Evolutionary conservation across 2,329 filamentous ascomycete genomes (phyloP).

Genomic region (Hawksworthiomyces lignivorus): DNA sequence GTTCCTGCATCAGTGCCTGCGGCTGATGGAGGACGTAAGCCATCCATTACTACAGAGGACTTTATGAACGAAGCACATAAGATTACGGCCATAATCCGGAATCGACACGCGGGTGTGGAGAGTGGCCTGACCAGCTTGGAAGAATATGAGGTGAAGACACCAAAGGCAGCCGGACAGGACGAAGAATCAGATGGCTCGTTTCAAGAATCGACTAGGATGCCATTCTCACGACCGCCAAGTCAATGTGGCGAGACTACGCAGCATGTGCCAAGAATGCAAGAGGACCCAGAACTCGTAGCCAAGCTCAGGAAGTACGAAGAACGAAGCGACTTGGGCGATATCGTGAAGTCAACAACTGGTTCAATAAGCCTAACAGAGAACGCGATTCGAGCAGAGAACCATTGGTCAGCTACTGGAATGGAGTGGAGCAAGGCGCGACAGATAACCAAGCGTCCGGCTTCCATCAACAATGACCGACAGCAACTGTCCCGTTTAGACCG

Average conservation of each 20-base stretch:
- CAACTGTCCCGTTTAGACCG: slow-evolving; percentile 3
- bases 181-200: slow-evolving; percentile 41
- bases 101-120: slow-evolving; percentile 61
- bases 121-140: slow-evolving; percentile 69
- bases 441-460: too few relatives aligned
- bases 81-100: slow-evolving; percentile 89
- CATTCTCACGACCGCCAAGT: slow-evolving; percentile 78
- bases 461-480: neutral
- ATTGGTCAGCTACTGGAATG: too few relatives aligned
- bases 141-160: slow-evolving; percentile 53
- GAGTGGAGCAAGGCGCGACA: too few relatives aligned
- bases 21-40: slow-evolving; percentile 40
- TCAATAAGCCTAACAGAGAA: slow-evolving; percentile 52
- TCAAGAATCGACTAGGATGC: slow-evolving; percentile 64
- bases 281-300: slow-evolving; percentile 65
- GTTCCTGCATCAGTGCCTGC: slow-evolving; percentile 7
- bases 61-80: slow-evolving; percentile 90
- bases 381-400: slow-evolving; percentile 34
- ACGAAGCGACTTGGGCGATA: slow-evolving; percentile 68
- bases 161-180: slow-evolving; percentile 26
- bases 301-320: slow-evolving; percentile 80
- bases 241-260: slow-evolving; percentile 65
- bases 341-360: slow-evolving; percentile 65
- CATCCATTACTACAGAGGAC: slow-evolving; percentile 89
- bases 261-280: slow-evolving; percentile 51